These are phyloP conservation scores for Periglandula ipomoeae DNA, from an alignment of 2,329 filamentous ascomycete genomes.

Conservation along the genomic window DNA sequence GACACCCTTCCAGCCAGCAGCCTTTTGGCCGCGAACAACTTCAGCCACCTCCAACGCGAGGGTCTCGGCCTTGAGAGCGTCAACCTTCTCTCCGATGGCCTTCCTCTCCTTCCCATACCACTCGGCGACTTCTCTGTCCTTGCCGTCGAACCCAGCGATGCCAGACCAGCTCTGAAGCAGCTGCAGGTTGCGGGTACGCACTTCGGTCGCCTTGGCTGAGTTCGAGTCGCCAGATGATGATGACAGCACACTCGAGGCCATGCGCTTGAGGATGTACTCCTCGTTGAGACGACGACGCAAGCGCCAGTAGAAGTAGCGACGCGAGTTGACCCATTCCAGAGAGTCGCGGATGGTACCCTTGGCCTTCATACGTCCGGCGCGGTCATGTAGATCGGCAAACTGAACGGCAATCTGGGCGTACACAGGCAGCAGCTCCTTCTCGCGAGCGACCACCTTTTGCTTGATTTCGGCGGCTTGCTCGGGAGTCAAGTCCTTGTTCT, in stretches of 20 bases:
- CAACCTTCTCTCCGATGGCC: conserved; percentile 72
- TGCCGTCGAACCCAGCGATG: conserved; percentile 64
- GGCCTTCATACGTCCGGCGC: conserved; percentile 93
- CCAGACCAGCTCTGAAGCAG: conserved; percentile 77
- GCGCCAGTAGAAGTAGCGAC: conserved; percentile 99
- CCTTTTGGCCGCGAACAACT: conserved; percentile 38
- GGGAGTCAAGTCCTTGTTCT: conserved; percentile 50
- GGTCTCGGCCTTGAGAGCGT: conserved; percentile 69
- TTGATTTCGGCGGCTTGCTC: conserved; percentile 75
- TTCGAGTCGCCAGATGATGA: conserved; percentile 20
- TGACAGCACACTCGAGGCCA: conserved; percentile 41
- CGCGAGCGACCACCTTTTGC: conserved; percentile 72
- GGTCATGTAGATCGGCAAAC: conserved; percentile 95
- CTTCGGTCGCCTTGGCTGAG: conserved; percentile 35
- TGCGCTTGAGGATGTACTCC: conserved; percentile 91
- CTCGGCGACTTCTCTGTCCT: conserved; percentile 74
- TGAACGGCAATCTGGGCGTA: conserved; percentile 94
- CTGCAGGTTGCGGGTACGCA: conserved; percentile 59
- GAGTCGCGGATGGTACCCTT: conserved; percentile 85
- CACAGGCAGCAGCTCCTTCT: conserved; percentile 82
- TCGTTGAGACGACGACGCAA: conserved; percentile 93
- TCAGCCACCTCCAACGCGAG: conserved; percentile 38
- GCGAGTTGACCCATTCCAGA: conserved; percentile 78
- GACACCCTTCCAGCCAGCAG: conserved; percentile 76
- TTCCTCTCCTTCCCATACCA: conserved; percentile 98